Evolutionary conservation across 2,329 filamentous ascomycete genomes (phyloP), one percentile per base, ranked within the genome.

Genomic region (Diplodia intermedia): DNA sequence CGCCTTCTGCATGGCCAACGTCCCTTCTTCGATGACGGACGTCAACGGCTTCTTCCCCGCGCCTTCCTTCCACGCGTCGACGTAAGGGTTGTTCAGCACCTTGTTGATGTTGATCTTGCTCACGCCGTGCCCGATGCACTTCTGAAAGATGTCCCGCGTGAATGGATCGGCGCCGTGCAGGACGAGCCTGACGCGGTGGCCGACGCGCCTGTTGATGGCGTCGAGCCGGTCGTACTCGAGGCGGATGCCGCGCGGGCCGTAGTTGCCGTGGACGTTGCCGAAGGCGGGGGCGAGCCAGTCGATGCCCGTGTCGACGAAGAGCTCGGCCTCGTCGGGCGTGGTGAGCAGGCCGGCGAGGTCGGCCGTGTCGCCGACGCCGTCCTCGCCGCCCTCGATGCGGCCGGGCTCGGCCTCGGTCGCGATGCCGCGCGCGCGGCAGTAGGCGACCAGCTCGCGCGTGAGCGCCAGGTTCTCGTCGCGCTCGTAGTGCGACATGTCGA

Each of bases 201-300:
- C 82, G 4, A 85, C 83, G 61, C 82, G 79, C 61, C 82, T 78
- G 66, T 84, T 80, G 66, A 89, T 85, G 4, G 77, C 76, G 50
- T 79, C 74, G 68, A 88, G 74, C 68, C 84, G 78, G 23, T 84
- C 86, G 75, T 87, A 90, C 73, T 91, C 89, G 20, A 90, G 77
- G 75, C 84, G 82, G 29, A 80, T 79, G 33, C 72, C 71, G 14
- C 69, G 60, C 3, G 72, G 69, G 8, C 72, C 72, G 60, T 73
- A 73, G 53, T 70, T 72, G 36, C 69, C 68, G 47, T 93, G 90
- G 54, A 93, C 88, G 73, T 92, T 93, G 3, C 90, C 90, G 79
- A 93, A 91, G 0, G 89, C 89, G 0, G 90, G 91, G 2, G 91
- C 91, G 15, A 93, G 80, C 81, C 89, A 90, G 73, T 93, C 88